Conservation (phyloP, 306 rosid species). For the Prunus salicina region DNA sequence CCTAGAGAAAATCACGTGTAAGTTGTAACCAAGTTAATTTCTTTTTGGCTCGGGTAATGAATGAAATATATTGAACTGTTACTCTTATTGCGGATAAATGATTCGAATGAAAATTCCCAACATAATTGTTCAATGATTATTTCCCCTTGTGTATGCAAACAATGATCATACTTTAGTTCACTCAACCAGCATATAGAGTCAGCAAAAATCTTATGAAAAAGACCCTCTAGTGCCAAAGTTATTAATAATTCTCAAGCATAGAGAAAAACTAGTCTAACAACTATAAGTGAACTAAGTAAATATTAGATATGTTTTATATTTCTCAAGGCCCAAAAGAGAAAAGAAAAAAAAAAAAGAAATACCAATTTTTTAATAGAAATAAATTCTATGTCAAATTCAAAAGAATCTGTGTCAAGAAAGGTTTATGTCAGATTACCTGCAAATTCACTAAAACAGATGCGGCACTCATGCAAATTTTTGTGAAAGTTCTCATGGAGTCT, state of each 20-base stretch:
- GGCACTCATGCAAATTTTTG: slow-evolving; percentile 61
- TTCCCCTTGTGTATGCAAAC: background rate
- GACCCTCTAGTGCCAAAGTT: background rate
- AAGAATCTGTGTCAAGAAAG: slow-evolving; percentile 11
- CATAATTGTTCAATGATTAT: background rate
- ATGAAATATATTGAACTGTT: background rate
- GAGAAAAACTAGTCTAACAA: background rate
- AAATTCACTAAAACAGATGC: slow-evolving; percentile 73
- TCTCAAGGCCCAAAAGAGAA: background rate
- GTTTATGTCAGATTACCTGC: slow-evolving; percentile 47
- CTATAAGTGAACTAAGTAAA: background rate
- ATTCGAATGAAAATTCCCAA: background rate
- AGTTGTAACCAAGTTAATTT: background rate
- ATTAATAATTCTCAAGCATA: background rate
- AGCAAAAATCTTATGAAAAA: background rate
- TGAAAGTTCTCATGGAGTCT: slow-evolving; percentile 59
- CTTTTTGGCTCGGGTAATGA: background rate
- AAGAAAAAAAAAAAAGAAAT: background rate
- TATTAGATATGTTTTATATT: background rate
- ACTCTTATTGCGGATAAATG: background rate
- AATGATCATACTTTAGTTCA: background rate
- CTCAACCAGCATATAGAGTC: background rate
- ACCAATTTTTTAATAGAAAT: background rate
- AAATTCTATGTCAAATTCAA: background rate
- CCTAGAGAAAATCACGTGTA: background rate